Percentiles rank a stretch among this genome's conserved stretches.
phyloP scores from a whole-genome alignment of 371 early-diverging fungal species.

The Actinomortierella ambigua region DNA sequence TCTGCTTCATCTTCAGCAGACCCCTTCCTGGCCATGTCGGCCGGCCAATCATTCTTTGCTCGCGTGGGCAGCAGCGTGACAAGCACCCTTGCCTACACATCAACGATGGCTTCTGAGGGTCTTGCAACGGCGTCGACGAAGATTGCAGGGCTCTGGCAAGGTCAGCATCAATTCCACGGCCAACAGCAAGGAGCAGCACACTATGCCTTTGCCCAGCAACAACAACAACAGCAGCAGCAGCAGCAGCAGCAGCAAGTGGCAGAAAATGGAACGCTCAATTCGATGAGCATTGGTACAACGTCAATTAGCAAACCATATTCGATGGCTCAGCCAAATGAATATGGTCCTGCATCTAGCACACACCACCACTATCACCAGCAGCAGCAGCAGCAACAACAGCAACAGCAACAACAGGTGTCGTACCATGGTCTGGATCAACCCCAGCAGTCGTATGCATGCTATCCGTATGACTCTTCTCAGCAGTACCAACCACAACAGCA shows the following conservation, averaged over 20 bases:
- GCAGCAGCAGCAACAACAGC: constrained; percentile 6
- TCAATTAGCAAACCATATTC: no score
- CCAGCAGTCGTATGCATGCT: constrained; percentile 30
- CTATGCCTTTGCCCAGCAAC: background rate
- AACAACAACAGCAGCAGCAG: constrained; percentile 4
- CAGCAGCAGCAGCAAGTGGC: no score
- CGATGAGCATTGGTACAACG: no score
- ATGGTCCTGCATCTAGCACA: no score
- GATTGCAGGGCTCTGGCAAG: constrained; percentile 45
- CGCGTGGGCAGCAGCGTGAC: constrained; percentile 36
- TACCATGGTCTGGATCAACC: constrained; percentile 17
- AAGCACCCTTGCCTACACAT: constrained; percentile 38
- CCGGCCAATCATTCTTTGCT: constrained; percentile 26
- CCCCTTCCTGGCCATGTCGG: constrained; percentile 16
- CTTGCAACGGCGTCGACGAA: constrained; percentile 35
- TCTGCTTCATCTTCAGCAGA: background rate
- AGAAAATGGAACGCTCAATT: no score
- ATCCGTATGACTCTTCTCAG: constrained; percentile 34
- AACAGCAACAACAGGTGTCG: constrained; percentile 1
- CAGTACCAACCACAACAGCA: constrained; percentile 20
- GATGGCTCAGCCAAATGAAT: no score
- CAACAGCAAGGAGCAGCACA: background rate
- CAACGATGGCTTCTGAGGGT: constrained; percentile 31
- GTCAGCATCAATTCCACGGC: constrained; percentile 15
- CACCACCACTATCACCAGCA: background rate